phyloP scores from a whole-genome alignment of 2,329 filamentous ascomycete genomes.

The Ceratocystis destructans region DNA sequence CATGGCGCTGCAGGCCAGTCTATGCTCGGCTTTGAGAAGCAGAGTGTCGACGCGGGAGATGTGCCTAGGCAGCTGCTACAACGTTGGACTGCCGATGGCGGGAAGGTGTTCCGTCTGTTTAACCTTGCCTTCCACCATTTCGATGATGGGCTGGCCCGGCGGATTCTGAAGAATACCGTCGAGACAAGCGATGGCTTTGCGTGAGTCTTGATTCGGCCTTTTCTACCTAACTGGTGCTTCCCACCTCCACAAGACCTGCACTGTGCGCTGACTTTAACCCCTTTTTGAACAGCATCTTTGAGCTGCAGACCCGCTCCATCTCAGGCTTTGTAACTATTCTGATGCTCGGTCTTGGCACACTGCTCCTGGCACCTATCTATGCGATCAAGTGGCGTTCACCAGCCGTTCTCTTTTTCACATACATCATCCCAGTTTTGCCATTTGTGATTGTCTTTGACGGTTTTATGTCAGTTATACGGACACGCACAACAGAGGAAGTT shows the following conservation, averaged over 20 bases:
- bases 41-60: slow-evolving; percentile 50
- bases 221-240: background rate
- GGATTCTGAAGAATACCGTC: slow-evolving; percentile 50
- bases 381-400: slow-evolving; percentile 40
- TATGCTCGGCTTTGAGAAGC: slow-evolving; percentile 42
- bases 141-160: slow-evolving; percentile 44
- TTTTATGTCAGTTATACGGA: slow-evolving; percentile 51
- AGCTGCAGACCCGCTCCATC: slow-evolving; percentile 54
- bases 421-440: slow-evolving; percentile 51
- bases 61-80: slow-evolving; percentile 39
- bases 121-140: slow-evolving; percentile 70
- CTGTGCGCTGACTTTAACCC: background rate
- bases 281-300: slow-evolving; percentile 41
- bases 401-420: slow-evolving; percentile 50
- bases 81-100: slow-evolving; percentile 24
- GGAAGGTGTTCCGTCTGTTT: slow-evolving; percentile 53
- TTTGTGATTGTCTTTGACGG: slow-evolving; percentile 58
- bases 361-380: slow-evolving; percentile 40
- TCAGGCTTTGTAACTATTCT: slow-evolving; percentile 40
- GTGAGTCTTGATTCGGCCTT: slow-evolving; percentile 13
- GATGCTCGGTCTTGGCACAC: slow-evolving; percentile 38
- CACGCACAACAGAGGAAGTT: slow-evolving; percentile 53
- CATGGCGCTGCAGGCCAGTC: slow-evolving; percentile 24
- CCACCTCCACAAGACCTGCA: background rate
- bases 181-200: slow-evolving; percentile 53